These are phyloP conservation scores for Tulasnella sp. DNA, from an alignment of 768 basidiomycete species.

Conservation along the genomic window DNA sequence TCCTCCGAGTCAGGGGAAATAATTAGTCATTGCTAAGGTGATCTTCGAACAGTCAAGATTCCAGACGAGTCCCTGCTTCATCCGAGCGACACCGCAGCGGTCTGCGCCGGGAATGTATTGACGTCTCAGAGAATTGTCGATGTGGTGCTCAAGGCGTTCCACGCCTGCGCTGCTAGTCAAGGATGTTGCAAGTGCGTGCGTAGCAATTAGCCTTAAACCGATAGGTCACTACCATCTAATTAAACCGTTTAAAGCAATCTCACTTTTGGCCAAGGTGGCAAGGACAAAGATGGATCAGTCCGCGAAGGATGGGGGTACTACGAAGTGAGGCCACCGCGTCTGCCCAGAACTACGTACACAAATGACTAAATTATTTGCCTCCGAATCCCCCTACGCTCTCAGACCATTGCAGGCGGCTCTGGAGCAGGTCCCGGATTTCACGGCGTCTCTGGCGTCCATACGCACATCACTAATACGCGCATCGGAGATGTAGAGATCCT, in stretches of 20 bases:
- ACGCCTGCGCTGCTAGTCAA: constrained; percentile 84
- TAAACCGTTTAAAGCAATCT: constrained; percentile 50
- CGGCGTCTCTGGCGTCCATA: constrained; percentile 88
- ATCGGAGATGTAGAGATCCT: constrained; percentile 91
- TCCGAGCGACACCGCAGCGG: constrained; percentile 78
- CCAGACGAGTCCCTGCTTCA: constrained; percentile 68
- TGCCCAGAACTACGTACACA: too few species aligned
- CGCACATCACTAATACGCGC: constrained; percentile 86
- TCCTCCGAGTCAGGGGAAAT: constrained; percentile 13
- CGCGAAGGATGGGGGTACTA: constrained; percentile 85
- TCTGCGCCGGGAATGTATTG: constrained; percentile 86
- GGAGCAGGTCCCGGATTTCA: constrained; percentile 86
- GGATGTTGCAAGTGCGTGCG: constrained; percentile 77
- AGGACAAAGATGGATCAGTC: constrained; percentile 64
- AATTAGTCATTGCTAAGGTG: constrained; percentile 17
- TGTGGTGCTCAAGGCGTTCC: constrained; percentile 85
- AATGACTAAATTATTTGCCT: too few species aligned
- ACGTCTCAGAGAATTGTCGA: constrained; percentile 92
- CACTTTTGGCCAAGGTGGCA: constrained; percentile 84
- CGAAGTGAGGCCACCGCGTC: constrained; percentile 39
- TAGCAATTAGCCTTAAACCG: not conserved
- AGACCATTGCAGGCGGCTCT: constrained; percentile 92
- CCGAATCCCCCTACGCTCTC: not conserved
- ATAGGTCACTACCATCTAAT: too few species aligned
- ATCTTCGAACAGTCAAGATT: constrained; percentile 47